These are phyloP conservation scores for Ogataea ganodermae DNA, from an alignment of 805 yeast genomes.

Conservation along the genomic window DNA sequence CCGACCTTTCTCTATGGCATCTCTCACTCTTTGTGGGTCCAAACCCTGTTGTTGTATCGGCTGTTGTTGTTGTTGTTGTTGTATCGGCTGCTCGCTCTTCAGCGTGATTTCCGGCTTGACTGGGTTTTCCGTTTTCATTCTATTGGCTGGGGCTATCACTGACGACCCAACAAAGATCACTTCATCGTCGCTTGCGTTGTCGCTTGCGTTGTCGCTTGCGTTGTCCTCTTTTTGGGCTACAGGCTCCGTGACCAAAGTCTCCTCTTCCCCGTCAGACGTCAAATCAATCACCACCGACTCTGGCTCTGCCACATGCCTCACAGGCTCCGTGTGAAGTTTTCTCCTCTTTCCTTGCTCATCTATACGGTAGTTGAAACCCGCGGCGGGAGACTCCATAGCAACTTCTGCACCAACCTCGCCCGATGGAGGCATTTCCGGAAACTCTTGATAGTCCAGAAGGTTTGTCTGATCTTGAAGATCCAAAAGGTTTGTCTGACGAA, in stretches of 20 bases:
- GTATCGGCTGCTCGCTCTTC: background rate
- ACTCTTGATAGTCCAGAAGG: background rate
- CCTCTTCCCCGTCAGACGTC: slow-evolving; percentile 18
- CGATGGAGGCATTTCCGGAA: too few relatives aligned
- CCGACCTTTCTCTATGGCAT: slow-evolving; percentile 11
- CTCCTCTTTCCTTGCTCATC: background rate
- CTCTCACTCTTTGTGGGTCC: slow-evolving; percentile 8
- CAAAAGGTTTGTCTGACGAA: background rate
- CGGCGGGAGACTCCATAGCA: too few relatives aligned
- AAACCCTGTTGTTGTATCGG: background rate
- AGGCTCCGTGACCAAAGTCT: background rate
- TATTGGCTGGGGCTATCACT: background rate
- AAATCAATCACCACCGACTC: slow-evolving; percentile 18
- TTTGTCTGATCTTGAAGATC: background rate
- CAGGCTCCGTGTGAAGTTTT: background rate
- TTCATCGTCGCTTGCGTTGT: slow-evolving; percentile 14
- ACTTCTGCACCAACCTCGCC: too few relatives aligned
- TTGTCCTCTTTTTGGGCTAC: background rate
- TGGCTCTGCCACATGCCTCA: background rate
- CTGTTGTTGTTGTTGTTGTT: background rate
- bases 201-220: background rate
- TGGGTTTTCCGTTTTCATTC: background rate
- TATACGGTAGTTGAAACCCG: background rate
- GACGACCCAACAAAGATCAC: slow-evolving; percentile 19
- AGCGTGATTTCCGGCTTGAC: background rate